Conservation (phyloP, 2,329 filamentous ascomycete species). For the Aspergillus pseudoterreus region DNA sequence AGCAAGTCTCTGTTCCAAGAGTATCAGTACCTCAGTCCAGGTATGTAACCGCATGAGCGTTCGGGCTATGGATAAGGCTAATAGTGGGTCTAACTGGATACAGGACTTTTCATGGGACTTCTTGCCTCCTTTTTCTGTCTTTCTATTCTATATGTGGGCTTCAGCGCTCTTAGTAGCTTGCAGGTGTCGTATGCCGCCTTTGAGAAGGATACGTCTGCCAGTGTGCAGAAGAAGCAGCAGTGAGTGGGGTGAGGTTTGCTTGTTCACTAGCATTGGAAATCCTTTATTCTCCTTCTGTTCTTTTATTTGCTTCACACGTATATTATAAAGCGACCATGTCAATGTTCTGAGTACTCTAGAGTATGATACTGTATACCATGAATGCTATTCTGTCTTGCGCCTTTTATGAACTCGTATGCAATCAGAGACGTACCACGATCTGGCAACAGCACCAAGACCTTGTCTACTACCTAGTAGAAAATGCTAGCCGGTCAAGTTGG, state of each 20-base stretch:
- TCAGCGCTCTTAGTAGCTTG: conserved; percentile 72
- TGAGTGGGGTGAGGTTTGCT: conserved; percentile 21
- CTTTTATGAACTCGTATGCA: neutral
- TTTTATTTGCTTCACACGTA: conserved; percentile 2
- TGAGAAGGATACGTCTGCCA: conserved; percentile 91
- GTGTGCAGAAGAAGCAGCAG: conserved; percentile 77
- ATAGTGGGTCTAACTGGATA: conserved; percentile 4
- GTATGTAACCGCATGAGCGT: conserved; percentile 46
- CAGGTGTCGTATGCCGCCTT: conserved; percentile 93
- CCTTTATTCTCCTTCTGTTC: conserved; percentile 2
- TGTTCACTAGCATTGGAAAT: neutral
- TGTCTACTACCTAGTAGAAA: no score
- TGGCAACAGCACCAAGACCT: no score
- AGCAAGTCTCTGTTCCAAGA: conserved; percentile 65
- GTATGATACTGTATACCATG: neutral
- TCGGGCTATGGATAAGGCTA: neutral
- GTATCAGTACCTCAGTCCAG: conserved; percentile 91
- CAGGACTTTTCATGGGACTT: conserved; percentile 86
- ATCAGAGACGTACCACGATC: neutral
- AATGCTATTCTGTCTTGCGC: neutral
- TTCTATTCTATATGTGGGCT: conserved; percentile 72
- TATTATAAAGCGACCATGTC: neutral
- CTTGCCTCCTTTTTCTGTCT: conserved; percentile 68
- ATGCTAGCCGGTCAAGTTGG: no score
- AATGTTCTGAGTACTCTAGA: neutral